phyloP scores from a whole-genome alignment of 2,329 filamentous ascomycete genomes.

The Pseudomassariella vexata region DNA sequence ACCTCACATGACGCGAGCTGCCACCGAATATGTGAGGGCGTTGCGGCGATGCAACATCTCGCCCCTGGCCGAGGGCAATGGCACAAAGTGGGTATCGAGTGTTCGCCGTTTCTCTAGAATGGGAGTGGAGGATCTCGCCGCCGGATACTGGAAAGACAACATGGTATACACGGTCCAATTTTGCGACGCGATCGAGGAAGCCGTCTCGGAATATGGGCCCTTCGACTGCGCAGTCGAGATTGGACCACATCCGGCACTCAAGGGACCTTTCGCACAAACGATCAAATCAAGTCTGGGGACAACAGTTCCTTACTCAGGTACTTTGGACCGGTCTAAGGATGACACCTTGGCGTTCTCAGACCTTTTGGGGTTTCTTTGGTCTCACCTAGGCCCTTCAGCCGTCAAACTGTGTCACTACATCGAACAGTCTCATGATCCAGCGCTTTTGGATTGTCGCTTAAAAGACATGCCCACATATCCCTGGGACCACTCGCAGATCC shows the following conservation, averaged over 20 bases:
- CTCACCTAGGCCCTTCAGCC: slow-evolving; percentile 11
- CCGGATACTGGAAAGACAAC: slow-evolving; percentile 34
- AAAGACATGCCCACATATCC: slow-evolving; percentile 34
- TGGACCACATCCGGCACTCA: slow-evolving; percentile 23
- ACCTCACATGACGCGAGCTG: slow-evolving; percentile 35
- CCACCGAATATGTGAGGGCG: slow-evolving; percentile 25
- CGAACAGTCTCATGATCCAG: slow-evolving; percentile 10
- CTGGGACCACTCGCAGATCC: slow-evolving; percentile 39
- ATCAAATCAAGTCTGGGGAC: slow-evolving; percentile 11
- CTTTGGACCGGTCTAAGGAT: slow-evolving; percentile 17
- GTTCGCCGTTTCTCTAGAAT: slow-evolving; percentile 22
- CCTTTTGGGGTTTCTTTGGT: slow-evolving; percentile 21
- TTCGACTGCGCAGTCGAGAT: slow-evolving; percentile 23
- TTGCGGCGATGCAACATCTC: slow-evolving; percentile 22
- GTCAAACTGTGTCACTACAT: slow-evolving; percentile 16
- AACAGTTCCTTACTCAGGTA: slow-evolving; percentile 15
- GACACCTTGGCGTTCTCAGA: slow-evolving; percentile 16
- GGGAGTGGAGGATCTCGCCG: slow-evolving; percentile 13
- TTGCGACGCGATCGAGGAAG: slow-evolving; percentile 23
- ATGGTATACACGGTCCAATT: slow-evolving; percentile 35
- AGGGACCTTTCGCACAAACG: slow-evolving; percentile 18
- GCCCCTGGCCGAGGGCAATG: slow-evolving; percentile 15
- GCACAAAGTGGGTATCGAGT: slow-evolving; percentile 33
- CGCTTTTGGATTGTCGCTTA: slow-evolving; percentile 9
- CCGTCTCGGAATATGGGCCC: slow-evolving; percentile 12